These are phyloP conservation scores for Penicillium sp. DNA, from an alignment of 2,329 filamentous ascomycete species.

Conservation along the genomic window DNA sequence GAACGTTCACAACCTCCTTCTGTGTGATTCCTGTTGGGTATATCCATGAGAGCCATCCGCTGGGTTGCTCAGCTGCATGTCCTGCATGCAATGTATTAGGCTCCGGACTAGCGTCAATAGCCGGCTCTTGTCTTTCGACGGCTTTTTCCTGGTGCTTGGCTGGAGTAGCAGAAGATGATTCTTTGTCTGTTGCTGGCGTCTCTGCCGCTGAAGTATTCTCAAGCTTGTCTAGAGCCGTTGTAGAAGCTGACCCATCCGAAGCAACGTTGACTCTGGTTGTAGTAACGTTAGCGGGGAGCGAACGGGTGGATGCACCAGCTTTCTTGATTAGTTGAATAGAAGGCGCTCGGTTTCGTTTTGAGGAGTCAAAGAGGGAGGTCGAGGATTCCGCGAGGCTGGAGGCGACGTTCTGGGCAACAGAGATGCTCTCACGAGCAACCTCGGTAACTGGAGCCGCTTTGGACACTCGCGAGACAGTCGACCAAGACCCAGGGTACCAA, in stretches of 20 bases:
- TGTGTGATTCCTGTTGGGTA: slow-evolving; percentile 25
- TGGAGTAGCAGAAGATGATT: slow-evolving; percentile 13
- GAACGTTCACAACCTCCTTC: slow-evolving; percentile 6
- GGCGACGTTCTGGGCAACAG: slow-evolving; percentile 40
- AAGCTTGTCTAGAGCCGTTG: slow-evolving; percentile 24
- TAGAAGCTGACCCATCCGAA: slow-evolving; percentile 40
- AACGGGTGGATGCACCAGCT: slow-evolving; percentile 42
- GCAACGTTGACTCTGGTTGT: slow-evolving; percentile 49
- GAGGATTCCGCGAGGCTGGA: slow-evolving; percentile 37
- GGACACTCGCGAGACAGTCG: slow-evolving; percentile 34
- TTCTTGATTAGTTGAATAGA: slow-evolving; percentile 46
- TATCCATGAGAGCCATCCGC: slow-evolving; percentile 42
- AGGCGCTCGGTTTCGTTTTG: slow-evolving; percentile 31
- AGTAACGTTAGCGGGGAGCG: slow-evolving; percentile 45
- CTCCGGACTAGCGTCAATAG: slow-evolving; percentile 9
- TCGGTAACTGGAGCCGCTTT: slow-evolving; percentile 51
- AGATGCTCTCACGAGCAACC: slow-evolving; percentile 51
- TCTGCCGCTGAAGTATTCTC: slow-evolving; percentile 14
- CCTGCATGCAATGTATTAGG: slow-evolving; percentile 13
- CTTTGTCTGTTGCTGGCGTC: slow-evolving; percentile 18
- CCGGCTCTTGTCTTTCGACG: slow-evolving; percentile 18
- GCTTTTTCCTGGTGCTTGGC: slow-evolving; percentile 16
- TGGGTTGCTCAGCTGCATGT: slow-evolving; percentile 20
- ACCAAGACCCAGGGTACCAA: slow-evolving; percentile 50
- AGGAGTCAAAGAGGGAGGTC: slow-evolving; percentile 26